Conservation (phyloP, 2,329 filamentous ascomycete genomes). For the Tolypocladium ophioglossoides region DNA sequence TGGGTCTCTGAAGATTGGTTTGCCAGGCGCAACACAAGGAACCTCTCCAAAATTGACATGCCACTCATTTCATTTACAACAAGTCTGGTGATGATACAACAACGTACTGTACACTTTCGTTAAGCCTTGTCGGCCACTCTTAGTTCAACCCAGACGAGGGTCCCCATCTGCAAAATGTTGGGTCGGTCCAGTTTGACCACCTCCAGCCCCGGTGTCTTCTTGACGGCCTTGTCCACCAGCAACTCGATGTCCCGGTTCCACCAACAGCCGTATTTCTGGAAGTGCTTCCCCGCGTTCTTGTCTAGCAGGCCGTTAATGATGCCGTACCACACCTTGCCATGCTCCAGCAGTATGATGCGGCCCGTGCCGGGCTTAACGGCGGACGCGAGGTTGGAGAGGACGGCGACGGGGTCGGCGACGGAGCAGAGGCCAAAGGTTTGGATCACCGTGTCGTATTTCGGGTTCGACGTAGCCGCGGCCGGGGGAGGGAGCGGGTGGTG, state of each 20-base stretch:
- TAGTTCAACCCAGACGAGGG: conserved; percentile 48
- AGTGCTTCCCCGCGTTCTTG: conserved; percentile 42
- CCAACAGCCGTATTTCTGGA: conserved; percentile 54
- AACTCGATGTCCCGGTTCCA: conserved; percentile 54
- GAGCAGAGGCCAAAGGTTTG: conserved; percentile 58
- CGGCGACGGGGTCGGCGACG: conserved; percentile 42
- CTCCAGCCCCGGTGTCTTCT: conserved; percentile 41
- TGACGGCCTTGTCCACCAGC: conserved; percentile 39
- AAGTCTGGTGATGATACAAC: background rate
- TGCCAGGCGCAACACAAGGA: conserved; percentile 1
- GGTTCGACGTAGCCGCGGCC: conserved; percentile 22
- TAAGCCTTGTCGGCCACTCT: conserved; percentile 21
- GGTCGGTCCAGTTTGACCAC: conserved; percentile 44
- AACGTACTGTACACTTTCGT: background rate
- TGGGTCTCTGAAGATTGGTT: background rate
- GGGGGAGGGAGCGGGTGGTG: conserved; percentile 30
- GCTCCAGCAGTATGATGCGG: conserved; percentile 51
- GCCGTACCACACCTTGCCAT: conserved; percentile 45
- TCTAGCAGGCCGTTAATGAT: conserved; percentile 48
- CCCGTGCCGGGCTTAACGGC: conserved; percentile 43
- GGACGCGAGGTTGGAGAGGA: conserved; percentile 43
- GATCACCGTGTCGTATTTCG: conserved; percentile 50
- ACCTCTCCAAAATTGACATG: conserved; percentile 3
- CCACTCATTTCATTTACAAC: conserved; percentile 4
- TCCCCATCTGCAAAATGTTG: conserved; percentile 43